phyloP scores from a whole-genome alignment of 208 protist species.

The Leptomonas seymouri region DNA sequence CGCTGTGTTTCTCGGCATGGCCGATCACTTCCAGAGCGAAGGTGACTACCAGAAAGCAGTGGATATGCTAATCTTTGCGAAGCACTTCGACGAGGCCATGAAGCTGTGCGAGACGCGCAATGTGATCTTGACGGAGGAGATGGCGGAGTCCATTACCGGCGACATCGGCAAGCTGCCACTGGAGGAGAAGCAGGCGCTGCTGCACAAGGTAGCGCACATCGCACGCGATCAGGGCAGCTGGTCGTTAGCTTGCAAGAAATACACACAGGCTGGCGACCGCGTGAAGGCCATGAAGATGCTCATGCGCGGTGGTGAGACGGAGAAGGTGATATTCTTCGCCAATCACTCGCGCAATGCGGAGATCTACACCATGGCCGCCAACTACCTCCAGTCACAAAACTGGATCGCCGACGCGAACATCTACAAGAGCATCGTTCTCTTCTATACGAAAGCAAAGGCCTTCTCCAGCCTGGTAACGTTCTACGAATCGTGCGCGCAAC shows the following conservation, averaged over 20 bases:
- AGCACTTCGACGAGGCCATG: slow-evolving; percentile 86
- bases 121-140: slow-evolving; percentile 91
- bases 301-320: slow-evolving; percentile 95
- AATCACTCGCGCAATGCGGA: slow-evolving; percentile 94
- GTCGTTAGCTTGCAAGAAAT: slow-evolving; percentile 93
- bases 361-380: slow-evolving; percentile 96
- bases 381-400: slow-evolving; percentile 96
- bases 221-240: slow-evolving; percentile 92
- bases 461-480: slow-evolving; percentile 90
- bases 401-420: slow-evolving; percentile 94
- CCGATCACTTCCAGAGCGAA: slow-evolving; percentile 89
- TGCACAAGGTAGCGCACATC: slow-evolving; percentile 79
- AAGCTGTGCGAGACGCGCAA: slow-evolving; percentile 80
- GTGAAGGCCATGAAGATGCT: slow-evolving; percentile 97
- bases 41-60: slow-evolving; percentile 91
- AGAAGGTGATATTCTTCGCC: slow-evolving; percentile 98
- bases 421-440: slow-evolving; percentile 95
- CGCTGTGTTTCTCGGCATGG: slow-evolving; percentile 91
- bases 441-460: slow-evolving; percentile 97
- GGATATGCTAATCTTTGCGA: slow-evolving; percentile 93
- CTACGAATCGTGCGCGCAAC: slow-evolving; percentile 93
- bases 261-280: slow-evolving; percentile 95
- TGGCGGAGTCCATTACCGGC: slow-evolving; percentile 91
- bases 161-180: slow-evolving; percentile 49
- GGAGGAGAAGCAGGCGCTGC: slow-evolving; percentile 60